Conservation (phyloP, 345 rosid species). For the Raphanus sativus region DNA sequence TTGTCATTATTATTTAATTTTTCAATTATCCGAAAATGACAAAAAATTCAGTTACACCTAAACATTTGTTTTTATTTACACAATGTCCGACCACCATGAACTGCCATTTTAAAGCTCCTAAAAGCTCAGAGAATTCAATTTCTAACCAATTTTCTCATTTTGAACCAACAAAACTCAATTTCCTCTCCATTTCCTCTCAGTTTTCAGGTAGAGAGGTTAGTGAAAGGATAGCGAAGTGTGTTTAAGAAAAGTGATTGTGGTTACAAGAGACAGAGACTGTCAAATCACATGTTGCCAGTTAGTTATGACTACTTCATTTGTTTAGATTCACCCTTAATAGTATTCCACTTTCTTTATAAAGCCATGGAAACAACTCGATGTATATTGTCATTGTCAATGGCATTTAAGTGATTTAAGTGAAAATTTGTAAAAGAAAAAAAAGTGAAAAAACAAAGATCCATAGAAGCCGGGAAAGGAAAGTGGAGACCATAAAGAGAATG, state of each 20-base stretch:
- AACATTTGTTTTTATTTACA: no score
- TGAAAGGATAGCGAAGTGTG: not conserved
- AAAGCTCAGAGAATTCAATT: no score
- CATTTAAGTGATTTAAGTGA: not conserved
- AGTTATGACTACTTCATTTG: not conserved
- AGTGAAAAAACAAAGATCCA: not conserved
- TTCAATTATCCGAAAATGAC: no score
- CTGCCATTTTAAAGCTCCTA: no score
- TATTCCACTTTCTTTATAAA: not conserved
- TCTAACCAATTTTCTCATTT: no score
- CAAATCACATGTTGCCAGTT: constrained; percentile 5
- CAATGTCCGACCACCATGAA: no score
- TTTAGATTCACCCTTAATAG: not conserved
- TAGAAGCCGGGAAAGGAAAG: constrained; percentile 7
- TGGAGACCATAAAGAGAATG: constrained; percentile 3
- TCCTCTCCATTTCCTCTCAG: no score
- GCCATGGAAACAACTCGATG: not conserved
- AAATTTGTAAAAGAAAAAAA: not conserved
- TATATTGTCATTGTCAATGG: not conserved
- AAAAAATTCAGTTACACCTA: no score
- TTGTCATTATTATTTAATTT: no score
- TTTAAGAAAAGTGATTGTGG: not conserved
- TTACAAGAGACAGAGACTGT: constrained; percentile 4
- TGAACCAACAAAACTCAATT: no score
- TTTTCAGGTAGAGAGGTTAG: not conserved